Base-by-base conservation (phyloP, 2,329 filamentous ascomycete genomes). In the Penicillium sp. region DNA sequence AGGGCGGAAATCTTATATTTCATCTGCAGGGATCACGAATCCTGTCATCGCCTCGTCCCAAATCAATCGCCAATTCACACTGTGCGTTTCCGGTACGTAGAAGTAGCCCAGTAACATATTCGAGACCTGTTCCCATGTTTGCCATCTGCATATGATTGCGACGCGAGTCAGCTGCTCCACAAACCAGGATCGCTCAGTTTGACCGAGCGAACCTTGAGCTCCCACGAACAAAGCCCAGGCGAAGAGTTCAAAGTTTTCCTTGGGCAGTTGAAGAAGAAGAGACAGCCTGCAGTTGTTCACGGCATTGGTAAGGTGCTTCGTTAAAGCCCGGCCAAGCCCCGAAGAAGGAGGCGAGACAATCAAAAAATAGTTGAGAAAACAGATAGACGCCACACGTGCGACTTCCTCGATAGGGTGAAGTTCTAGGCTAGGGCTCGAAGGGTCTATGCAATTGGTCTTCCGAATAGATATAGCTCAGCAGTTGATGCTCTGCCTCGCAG, bases 401-500 rank as follows among this genome's bases (percentile, higher is more conserved):
- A 66, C 54, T 7, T 56, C 52, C 48, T 68, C 66, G 24, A 66
- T 44, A 3, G 63, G 60, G 46, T 63, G 50, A 14, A 60, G 39
- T 9, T 50, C 45, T 11, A 53, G 28, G 11, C 46, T 36, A 6
- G 42, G 37, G 9, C 28, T 41, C 10, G 32, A 22, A 13, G 40
- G 22, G 10, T 36, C 35, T 4, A 29, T 3, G 4, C 18, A 13
- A 9, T 22, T 28, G 13, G 2, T 28, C 28, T 18, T 51, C 48
- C 13, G 47, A 26, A 39, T 66, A 68, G 18, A 67, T 59, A 47
- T 71, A 70, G 24, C 63, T 67, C 6, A 70, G 52, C 14, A 70
- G 58, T 46, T 67, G 66, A 43, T 69, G 63, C 49, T 71, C 68
- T 16, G 64, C 49, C 49, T 69, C 64, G 44, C 60, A 64, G 31